Conservation (phyloP, 1,284 basidiomycete species). For the Ustilago bromivora region DNA sequence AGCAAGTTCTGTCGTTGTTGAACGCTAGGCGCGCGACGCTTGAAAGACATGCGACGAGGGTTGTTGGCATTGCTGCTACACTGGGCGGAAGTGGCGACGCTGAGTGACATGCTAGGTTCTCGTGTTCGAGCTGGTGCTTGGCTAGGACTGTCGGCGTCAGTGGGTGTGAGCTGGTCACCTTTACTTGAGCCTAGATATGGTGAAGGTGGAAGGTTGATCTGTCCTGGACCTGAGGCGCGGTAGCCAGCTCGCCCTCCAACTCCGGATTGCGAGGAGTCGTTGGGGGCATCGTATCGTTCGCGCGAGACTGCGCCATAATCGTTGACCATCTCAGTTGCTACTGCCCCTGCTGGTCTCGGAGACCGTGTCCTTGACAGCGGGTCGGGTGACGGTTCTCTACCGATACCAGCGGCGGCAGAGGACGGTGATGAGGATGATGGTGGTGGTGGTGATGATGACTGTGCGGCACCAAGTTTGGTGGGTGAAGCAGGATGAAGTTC, state of each 20-base stretch:
- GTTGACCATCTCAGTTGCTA: conserved; percentile 20
- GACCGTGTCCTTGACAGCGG: conserved; percentile 25
- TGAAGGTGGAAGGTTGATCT: conserved; percentile 41
- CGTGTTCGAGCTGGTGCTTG: conserved; percentile 19
- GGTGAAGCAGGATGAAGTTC: conserved; percentile 31
- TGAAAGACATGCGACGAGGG: conserved; percentile 48
- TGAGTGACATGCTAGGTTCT: conserved; percentile 33
- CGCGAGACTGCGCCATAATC: conserved; percentile 27
- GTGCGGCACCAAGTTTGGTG: conserved; percentile 5
- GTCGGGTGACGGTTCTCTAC: conserved; percentile 25
- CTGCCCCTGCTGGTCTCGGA: conserved; percentile 14
- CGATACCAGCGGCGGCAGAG: conserved; percentile 4
- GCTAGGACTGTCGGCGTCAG: conserved; percentile 12
- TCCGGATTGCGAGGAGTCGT: background rate
- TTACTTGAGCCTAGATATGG: conserved; percentile 19
- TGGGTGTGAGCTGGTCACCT: conserved; percentile 23
- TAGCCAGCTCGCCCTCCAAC: conserved; percentile 17
- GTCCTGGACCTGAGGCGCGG: conserved; percentile 40
- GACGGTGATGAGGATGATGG: too few relatives aligned
- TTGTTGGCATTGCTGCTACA: background rate
- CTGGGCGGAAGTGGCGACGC: conserved; percentile 23
- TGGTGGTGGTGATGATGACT: background rate
- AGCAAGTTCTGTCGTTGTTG: conserved; percentile 42
- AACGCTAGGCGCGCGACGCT: conserved; percentile 35
- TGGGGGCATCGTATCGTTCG: conserved; percentile 11